Conservation (phyloP, 306 rosid species). For the Vachellia pachyceras region DNA sequence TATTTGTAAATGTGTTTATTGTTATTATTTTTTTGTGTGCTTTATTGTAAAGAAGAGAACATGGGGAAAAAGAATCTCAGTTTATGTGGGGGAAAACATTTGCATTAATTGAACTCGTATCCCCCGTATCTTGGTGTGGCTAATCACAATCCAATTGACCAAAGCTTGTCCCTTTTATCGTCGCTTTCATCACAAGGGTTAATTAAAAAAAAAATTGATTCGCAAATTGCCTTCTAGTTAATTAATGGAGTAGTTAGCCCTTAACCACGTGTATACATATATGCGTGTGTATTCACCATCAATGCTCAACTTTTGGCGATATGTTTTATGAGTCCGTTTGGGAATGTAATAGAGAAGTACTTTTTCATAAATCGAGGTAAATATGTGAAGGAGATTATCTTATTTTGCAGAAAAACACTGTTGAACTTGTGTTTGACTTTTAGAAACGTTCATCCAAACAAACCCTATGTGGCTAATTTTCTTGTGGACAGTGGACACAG, state of each 20-base stretch:
- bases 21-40: too few relatives aligned
- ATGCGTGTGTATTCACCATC: neutral
- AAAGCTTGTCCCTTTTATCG: neutral
- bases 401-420: too few relatives aligned
- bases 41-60: neutral
- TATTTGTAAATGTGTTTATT: too few relatives aligned
- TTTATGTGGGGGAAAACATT: neutral
- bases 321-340: too few relatives aligned
- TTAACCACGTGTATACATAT: neutral
- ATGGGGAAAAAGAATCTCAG: neutral
- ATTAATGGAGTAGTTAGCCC: neutral
- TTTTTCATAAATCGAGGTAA: too few relatives aligned
- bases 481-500: neutral
- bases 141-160: neutral
- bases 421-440: too few relatives aligned
- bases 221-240: neutral
- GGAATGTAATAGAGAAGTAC: too few relatives aligned
- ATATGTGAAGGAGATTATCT: too few relatives aligned
- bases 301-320: neutral
- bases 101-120: neutral
- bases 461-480: neutral
- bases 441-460: too few relatives aligned
- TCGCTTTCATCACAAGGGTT: neutral
- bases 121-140: neutral
- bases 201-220: constrained; percentile 8